Evolutionary conservation across 148 eudicot genomes (phyloP), one percentile per base, ranked within the genome.

Genomic region (Pharnaceum exiguum): DNA sequence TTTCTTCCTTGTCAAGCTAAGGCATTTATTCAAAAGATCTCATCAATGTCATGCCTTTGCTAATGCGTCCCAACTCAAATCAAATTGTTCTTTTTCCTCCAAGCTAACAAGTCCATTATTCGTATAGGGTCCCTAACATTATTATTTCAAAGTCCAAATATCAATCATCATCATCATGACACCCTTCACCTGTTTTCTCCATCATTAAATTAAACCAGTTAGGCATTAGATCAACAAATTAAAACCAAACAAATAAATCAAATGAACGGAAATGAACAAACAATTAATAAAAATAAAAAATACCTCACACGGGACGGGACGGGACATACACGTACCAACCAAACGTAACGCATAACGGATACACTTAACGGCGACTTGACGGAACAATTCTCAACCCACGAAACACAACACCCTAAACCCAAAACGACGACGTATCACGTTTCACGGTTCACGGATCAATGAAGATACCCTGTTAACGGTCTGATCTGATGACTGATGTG

Each of bases 281-380:
- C n/a, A 44, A 26, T 24, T 35, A 35, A 36, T 47, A 12, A 7
- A 35, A 27, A 37, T 10, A 18, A 22, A 44, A 15, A 37, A 56
- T 48, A 50, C 63, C 65, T 39, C 51, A 58, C 44, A 18, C 19
- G 19, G 28, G 25, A 57, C 50, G 62, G 62, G 18, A 37, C 64
- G 25, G 13, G 59, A 38, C n/a, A 52, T 33, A 52, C 67, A 35
- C 36, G 18, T 2, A 22, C 19, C 1, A 37, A 47, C 47, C 18
- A 21, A 28, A 18, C 56, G 10, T 15, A 48, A 40, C 10, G 8
- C 59, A 44, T 32, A 52, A 10, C 59, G 18, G 35, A 65, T 44
- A 31, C 60, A 65, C 9, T 1, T 15, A 44, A 65, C 60, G 69
- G 46, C 60, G 54, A 54, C 60, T 60, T 45, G 45, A 44, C 32